Conservation (phyloP, 2,329 filamentous ascomycete genomes). For the Balansia obtecta region DNA sequence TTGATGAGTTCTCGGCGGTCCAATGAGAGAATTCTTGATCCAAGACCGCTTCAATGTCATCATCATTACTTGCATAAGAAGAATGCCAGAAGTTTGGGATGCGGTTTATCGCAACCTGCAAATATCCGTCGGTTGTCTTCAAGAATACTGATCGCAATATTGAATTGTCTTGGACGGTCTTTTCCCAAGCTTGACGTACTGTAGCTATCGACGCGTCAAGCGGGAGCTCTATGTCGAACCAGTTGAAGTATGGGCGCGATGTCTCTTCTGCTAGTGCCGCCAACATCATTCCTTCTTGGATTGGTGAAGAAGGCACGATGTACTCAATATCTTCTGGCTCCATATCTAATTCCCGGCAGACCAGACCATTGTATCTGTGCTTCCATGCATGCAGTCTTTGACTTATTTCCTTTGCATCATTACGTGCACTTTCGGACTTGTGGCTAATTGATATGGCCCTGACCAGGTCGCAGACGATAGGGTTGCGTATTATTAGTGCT, state of each 20-base stretch:
- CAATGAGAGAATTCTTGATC: constrained; percentile 32
- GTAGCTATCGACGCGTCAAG: constrained; percentile 27
- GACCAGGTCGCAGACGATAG: constrained; percentile 35
- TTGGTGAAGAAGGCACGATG: constrained; percentile 69
- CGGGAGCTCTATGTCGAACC: constrained; percentile 50
- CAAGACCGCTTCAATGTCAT: constrained; percentile 21
- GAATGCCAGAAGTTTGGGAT: constrained; percentile 31
- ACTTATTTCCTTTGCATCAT: constrained; percentile 32
- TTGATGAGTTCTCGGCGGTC: constrained; percentile 36
- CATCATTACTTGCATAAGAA: constrained; percentile 12
- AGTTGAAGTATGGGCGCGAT: constrained; percentile 60
- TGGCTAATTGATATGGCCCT: constrained; percentile 17
- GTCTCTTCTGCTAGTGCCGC: constrained; percentile 45
- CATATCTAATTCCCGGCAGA: constrained; percentile 40
- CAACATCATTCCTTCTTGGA: constrained; percentile 80
- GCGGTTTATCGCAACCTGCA: constrained; percentile 54
- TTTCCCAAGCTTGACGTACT: constrained; percentile 46
- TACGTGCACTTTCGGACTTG: constrained; percentile 1
- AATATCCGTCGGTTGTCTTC: constrained; percentile 59
- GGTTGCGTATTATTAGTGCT: constrained; percentile 54
- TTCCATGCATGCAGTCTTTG: constrained; percentile 52
- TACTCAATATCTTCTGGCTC: constrained; percentile 48
- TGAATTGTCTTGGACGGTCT: constrained; percentile 38
- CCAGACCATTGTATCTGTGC: constrained; percentile 43
- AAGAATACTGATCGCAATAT: constrained; percentile 65